A percentile compares a stretch with the other conserved stretches of the same genome.
phyloP scores from a whole-genome alignment of 2,329 filamentous ascomycete species.

The Ceratocystis eucalypticola region DNA sequence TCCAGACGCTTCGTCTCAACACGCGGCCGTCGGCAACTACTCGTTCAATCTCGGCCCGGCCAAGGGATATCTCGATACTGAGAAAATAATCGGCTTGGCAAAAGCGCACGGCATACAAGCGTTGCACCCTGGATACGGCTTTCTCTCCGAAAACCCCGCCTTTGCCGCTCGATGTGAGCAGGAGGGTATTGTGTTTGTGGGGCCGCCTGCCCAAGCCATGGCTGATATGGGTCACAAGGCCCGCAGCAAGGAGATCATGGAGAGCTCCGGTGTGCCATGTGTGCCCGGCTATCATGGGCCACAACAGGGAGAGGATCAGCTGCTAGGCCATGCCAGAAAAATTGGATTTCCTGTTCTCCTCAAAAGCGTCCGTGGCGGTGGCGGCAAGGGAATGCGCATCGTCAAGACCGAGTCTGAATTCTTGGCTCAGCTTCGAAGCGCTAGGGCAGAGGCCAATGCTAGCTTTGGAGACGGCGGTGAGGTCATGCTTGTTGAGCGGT shows the following conservation, averaged over 20 bases:
- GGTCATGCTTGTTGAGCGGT: slow-evolving; percentile 74
- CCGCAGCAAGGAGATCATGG: slow-evolving; percentile 93
- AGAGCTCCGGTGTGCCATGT: slow-evolving; percentile 81
- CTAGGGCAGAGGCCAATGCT: slow-evolving; percentile 60
- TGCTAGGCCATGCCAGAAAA: slow-evolving; percentile 57
- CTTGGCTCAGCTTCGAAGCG: slow-evolving; percentile 53
- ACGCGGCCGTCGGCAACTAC: slow-evolving; percentile 72
- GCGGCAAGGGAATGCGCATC: slow-evolving; percentile 74
- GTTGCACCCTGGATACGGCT: slow-evolving; percentile 93
- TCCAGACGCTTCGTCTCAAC: slow-evolving; percentile 73
- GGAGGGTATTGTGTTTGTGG: slow-evolving; percentile 87
- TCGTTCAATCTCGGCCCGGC: slow-evolving; percentile 72
- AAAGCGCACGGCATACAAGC: slow-evolving; percentile 77
- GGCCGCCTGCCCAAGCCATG: slow-evolving; percentile 70
- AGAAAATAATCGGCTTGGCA: slow-evolving; percentile 79
- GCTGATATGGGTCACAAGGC: slow-evolving; percentile 90
- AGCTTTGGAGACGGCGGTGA: slow-evolving; percentile 70
- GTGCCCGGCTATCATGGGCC: slow-evolving; percentile 89
- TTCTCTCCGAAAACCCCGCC: slow-evolving; percentile 80
- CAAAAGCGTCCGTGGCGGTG: slow-evolving; percentile 69
- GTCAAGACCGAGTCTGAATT: slow-evolving; percentile 58
- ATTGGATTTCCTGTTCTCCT: slow-evolving; percentile 57
- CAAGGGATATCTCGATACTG: slow-evolving; percentile 82
- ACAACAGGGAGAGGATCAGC: slow-evolving; percentile 55
- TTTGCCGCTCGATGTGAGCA: slow-evolving; percentile 83